phyloP scores from a whole-genome alignment of 352 stramenopile genomes.

The Phytophthora brassicae region DNA sequence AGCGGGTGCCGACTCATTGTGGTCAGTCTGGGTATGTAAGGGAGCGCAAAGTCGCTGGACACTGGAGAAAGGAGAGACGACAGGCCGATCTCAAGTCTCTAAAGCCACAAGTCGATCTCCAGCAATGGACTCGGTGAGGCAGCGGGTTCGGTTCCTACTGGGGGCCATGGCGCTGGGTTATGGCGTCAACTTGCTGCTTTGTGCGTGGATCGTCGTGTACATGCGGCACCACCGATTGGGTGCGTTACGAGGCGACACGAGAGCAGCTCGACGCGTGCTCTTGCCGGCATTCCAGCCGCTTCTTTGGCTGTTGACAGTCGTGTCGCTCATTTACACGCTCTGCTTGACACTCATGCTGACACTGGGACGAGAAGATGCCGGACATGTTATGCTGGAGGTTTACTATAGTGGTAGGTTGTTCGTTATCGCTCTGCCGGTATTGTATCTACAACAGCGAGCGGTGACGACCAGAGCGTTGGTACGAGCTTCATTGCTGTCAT shows the following conservation, averaged over 20 bases:
- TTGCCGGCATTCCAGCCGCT: conserved; percentile 74
- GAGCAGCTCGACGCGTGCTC: conserved; percentile 61
- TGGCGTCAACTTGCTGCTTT: conserved; percentile 44
- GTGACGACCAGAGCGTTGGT: conserved; percentile 53
- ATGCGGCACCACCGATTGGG: conserved; percentile 56
- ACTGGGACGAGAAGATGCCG: conserved; percentile 5
- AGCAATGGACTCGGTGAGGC: conserved; percentile 22
- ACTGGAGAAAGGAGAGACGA: conserved; percentile 21
- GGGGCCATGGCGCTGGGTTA: conserved; percentile 44
- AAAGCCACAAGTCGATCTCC: conserved; percentile 17
- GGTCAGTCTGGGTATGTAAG: too few relatives aligned
- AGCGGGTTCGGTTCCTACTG: conserved; percentile 33
- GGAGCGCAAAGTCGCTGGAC: not conserved
- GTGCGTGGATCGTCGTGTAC: conserved; percentile 47
- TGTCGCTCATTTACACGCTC: conserved; percentile 35
- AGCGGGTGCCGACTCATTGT: too few relatives aligned
- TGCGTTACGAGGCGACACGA: conserved; percentile 47
- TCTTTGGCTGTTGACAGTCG: conserved; percentile 46
- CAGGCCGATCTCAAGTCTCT: conserved; percentile 17
- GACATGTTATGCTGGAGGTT: conserved; percentile 34
- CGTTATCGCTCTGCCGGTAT: conserved; percentile 56
- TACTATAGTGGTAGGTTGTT: conserved; percentile 65
- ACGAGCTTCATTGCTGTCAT: conserved; percentile 40
- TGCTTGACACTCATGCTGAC: conserved; percentile 29
- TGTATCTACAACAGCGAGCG: conserved; percentile 68